A percentile compares a stretch with the other conserved stretches of the same genome.
Evolutionary conservation across 1,139 yeast genomes (phyloP).

Genomic region (Taphrina wiesneri): DNA sequence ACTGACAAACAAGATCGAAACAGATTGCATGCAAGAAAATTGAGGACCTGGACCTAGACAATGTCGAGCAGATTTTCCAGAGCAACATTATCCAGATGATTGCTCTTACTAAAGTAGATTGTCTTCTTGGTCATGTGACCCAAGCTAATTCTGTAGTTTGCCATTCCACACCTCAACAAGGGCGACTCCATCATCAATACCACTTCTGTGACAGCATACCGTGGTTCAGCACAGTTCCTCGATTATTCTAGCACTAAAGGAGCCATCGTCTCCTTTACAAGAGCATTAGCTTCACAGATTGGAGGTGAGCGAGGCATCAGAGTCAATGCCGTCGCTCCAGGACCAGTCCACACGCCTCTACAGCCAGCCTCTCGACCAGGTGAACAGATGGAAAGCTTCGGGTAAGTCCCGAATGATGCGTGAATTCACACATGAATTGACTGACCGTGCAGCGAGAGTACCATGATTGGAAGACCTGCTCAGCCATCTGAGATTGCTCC

Average conservation of each 20-base stretch:
- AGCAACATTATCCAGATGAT: conserved; percentile 48
- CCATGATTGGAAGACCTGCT: conserved; percentile 30
- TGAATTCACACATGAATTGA: not conserved
- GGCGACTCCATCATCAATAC: conserved; percentile 34
- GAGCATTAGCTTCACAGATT: conserved; percentile 63
- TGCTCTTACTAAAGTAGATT: conserved; percentile 25
- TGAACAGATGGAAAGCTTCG: conserved; percentile 31
- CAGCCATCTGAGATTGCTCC: conserved; percentile 37
- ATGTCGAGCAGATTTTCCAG: conserved; percentile 82
- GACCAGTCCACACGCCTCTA: conserved; percentile 63
- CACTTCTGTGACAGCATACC: conserved; percentile 32
- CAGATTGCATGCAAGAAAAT: conserved; percentile 57
- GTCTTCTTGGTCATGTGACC: not conserved
- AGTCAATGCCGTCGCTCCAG: conserved; percentile 71
- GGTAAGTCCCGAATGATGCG: not conserved
- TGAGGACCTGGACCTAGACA: conserved; percentile 76
- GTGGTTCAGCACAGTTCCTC: conserved; percentile 32
- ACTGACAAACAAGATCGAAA: not conserved
- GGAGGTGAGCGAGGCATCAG: conserved; percentile 52
- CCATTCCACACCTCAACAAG: conserved; percentile 27
- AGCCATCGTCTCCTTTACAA: conserved; percentile 51
- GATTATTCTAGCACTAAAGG: conserved; percentile 35
- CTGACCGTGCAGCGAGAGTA: conserved; percentile 1
- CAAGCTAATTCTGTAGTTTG: not conserved
- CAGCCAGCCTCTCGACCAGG: conserved; percentile 33